These are phyloP conservation scores for Lactifluus pinguis DNA, from an alignment of 768 basidiomycete species.

Conservation along the genomic window DNA sequence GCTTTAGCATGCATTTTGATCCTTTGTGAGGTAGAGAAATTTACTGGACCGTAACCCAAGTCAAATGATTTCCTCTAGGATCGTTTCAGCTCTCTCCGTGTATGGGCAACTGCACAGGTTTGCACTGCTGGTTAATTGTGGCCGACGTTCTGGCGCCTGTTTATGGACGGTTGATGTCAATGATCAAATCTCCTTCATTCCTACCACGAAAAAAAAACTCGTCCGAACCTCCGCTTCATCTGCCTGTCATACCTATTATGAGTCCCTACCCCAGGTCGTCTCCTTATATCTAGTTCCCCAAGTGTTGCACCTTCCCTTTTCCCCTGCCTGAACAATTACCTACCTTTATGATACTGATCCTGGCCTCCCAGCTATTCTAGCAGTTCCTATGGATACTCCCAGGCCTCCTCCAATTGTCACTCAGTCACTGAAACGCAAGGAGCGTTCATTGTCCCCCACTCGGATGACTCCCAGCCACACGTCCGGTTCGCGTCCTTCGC, in stretches of 20 bases:
- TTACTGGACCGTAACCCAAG: background rate
- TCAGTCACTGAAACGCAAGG: constrained; percentile 18
- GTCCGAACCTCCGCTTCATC: constrained; percentile 15
- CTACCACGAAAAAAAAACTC: constrained; percentile 11
- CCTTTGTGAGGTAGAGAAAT: constrained; percentile 7
- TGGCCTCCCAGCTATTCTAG: background rate
- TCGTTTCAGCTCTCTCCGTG: constrained; percentile 9
- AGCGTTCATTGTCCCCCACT: constrained; percentile 16
- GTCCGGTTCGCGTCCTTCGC: constrained; percentile 12
- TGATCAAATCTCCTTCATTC: constrained; percentile 18
- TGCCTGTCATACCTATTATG: constrained; percentile 17
- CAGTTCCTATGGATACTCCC: constrained; percentile 15
- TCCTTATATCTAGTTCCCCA: constrained; percentile 18
- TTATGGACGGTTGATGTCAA: constrained; percentile 12
- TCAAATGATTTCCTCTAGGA: constrained; percentile 4
- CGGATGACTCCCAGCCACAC: constrained; percentile 7
- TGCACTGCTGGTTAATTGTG: constrained; percentile 15
- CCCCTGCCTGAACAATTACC: constrained; percentile 11
- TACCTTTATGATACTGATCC: constrained; percentile 9
- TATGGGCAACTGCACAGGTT: constrained; percentile 18
- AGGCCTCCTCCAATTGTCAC: constrained; percentile 14
- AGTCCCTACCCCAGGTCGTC: constrained; percentile 3
- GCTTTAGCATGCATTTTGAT: background rate
- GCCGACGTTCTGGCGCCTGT: constrained; percentile 14
- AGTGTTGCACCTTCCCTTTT: constrained; percentile 8